These are phyloP conservation scores for Mortierella claussenii DNA, from an alignment of 192 early-diverging fungal genomes.

Conservation along the genomic window DNA sequence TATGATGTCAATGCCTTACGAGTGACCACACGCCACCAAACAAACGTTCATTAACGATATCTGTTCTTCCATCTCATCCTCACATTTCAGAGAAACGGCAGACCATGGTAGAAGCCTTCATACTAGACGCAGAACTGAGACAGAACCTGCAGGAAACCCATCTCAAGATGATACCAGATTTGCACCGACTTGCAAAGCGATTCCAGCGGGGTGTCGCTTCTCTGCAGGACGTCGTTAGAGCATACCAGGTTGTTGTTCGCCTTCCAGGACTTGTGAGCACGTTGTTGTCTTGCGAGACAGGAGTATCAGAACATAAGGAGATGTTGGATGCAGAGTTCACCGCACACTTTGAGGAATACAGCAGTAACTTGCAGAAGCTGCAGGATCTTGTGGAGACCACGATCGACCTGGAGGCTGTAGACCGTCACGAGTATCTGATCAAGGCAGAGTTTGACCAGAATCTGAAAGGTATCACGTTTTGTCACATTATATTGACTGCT, in stretches of 20 bases:
- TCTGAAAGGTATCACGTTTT: slow-evolving; percentile 78
- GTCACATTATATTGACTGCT: no score
- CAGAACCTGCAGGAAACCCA: slow-evolving; percentile 75
- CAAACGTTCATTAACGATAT: no score
- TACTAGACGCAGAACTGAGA: slow-evolving; percentile 70
- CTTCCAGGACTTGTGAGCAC: slow-evolving; percentile 72
- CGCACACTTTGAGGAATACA: slow-evolving; percentile 60
- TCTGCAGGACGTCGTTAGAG: slow-evolving; percentile 88
- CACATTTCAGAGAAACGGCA: slow-evolving; percentile 78
- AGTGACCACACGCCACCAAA: no score
- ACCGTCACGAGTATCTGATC: slow-evolving; percentile 89
- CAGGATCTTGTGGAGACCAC: slow-evolving; percentile 90
- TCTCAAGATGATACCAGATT: slow-evolving; percentile 87
- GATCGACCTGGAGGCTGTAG: slow-evolving; percentile 86
- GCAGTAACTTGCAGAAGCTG: slow-evolving; percentile 69
- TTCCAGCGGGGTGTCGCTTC: slow-evolving; percentile 83
- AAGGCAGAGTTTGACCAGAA: slow-evolving; percentile 84
- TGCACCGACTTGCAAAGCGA: slow-evolving; percentile 86
- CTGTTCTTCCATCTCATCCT: no score
- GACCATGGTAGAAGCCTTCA: slow-evolving; percentile 77
- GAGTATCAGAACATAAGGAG: slow-evolving; percentile 51
- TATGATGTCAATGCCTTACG: neutral
- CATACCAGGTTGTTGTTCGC: slow-evolving; percentile 85
- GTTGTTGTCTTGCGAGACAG: slow-evolving; percentile 59
- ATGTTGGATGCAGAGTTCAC: slow-evolving; percentile 68